These are phyloP conservation scores for Krasilnikovozyma curviuscula DNA, from an alignment of 768 basidiomycete species.

Conservation along the genomic window DNA sequence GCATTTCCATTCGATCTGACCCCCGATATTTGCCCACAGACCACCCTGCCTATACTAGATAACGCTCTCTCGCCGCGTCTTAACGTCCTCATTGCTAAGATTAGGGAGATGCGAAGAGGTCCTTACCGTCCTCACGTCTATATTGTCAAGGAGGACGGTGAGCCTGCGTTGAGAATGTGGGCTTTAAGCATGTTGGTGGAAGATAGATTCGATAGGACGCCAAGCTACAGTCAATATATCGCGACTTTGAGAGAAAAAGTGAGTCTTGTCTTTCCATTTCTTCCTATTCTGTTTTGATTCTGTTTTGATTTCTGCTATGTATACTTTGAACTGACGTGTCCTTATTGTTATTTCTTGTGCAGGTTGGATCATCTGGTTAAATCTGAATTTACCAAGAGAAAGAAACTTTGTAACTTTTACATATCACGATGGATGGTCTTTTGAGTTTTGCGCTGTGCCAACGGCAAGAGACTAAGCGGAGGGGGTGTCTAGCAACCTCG, in stretches of 20 bases:
- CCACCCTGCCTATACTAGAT: slow-evolving; percentile 70
- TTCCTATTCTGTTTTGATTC: background rate
- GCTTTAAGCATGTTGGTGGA: slow-evolving; percentile 85
- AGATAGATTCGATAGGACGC: slow-evolving; percentile 81
- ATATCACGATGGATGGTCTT: no score
- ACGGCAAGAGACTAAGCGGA: no score
- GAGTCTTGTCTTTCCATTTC: slow-evolving; percentile 10
- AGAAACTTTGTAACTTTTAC: no score
- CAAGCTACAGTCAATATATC: slow-evolving; percentile 91
- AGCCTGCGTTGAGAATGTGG: slow-evolving; percentile 84
- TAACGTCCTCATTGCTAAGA: slow-evolving; percentile 84
- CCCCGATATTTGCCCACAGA: slow-evolving; percentile 30
- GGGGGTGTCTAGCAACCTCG: no score
- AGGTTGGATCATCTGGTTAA: no score
- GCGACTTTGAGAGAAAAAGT: slow-evolving; percentile 80
- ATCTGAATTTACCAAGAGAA: no score
- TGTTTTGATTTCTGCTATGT: no score
- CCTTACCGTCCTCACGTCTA: slow-evolving; percentile 53
- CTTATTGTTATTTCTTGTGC: no score
- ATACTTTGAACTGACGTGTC: no score
- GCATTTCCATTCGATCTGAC: background rate
- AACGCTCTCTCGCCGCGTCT: slow-evolving; percentile 92
- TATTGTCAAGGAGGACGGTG: slow-evolving; percentile 93
- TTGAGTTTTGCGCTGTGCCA: no score
- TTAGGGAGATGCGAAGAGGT: slow-evolving; percentile 78